Base-by-base conservation (phyloP, 345 rosid species). In the Salix caprea region DNA sequence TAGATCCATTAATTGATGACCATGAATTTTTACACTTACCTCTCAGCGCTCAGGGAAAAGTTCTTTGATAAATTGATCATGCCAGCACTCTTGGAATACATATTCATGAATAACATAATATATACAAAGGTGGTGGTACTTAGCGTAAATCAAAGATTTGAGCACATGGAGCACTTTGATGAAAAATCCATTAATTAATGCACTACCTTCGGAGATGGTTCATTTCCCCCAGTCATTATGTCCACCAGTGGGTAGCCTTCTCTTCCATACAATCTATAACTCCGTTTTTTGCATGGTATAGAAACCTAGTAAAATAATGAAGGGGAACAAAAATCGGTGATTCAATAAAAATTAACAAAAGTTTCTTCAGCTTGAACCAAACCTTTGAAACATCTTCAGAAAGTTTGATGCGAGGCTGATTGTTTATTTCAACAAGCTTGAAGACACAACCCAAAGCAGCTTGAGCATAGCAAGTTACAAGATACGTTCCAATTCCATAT, bases 331-430 rank as follows among this genome's bases (percentile, higher is more conserved):
- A 48, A 12, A 56, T 23, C 39, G 23, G 32, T 37, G 46, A 42
- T 14, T 12, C n/a, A 39, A 24, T 40, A 23, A 56, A n/a, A 26
- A 69, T 11, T 14, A 37, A 10, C 12, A 39, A 24, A 62, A 80
- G 65, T 39, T 77, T 62, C 34, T 75, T 34, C 44, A 60, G 61
- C 6, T 52, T 39, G 4, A 15, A 75, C 32, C 82, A 62, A 72
- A 96, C 99, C 98, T 93, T 96, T 30, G 99, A 84, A 81, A 96
- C 94, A 82, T 96, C 98, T 86, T 96, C 98, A n/a, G 99, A 96
- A 26, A 96, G 97, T 85, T 96, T 96, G 80, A 96, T 96, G 69
- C 97, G 94, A 75, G 98, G 99, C 84, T 93, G 93, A 74, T 79
- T 82, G 60, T 92, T 91, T 74, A 96, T 93, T 85, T 96, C 99